phyloP scores from a whole-genome alignment of 805 yeast species.

The Kluyveromyces wickerhamii region DNA sequence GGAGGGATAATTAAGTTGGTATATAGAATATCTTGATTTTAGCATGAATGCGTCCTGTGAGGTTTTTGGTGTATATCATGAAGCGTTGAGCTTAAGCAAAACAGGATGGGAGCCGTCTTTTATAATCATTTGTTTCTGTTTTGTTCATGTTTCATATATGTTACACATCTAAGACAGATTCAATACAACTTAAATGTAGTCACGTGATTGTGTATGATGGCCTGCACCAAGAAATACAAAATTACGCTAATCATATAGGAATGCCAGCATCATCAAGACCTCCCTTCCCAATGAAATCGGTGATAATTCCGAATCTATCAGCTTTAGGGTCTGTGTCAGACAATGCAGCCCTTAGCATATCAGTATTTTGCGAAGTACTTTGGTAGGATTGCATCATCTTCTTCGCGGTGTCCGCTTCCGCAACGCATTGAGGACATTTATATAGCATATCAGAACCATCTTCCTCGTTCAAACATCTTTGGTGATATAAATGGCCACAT shows the following conservation, averaged over 20 bases:
- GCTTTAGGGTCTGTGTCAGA: conserved; percentile 36
- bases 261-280: conserved; percentile 46
- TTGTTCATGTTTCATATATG: conserved; percentile 11
- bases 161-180: conserved; percentile 6
- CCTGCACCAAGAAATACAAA: neutral
- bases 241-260: conserved; percentile 9
- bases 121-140: conserved; percentile 1
- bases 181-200: conserved; percentile 5
- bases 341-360: conserved; percentile 53
- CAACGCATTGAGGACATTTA: conserved; percentile 69
- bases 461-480: conserved; percentile 59
- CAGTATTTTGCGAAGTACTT: conserved; percentile 53
- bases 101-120: neutral
- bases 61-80: no score
- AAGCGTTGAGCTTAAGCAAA: no score
- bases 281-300: conserved; percentile 84
- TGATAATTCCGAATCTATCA: conserved; percentile 65
- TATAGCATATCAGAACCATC: conserved; percentile 20
- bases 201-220: no score
- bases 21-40: conserved; percentile 20
- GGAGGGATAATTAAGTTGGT: conserved; percentile 19
- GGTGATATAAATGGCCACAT: conserved; percentile 83
- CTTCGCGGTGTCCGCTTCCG: conserved; percentile 59
- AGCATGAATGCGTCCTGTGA: no score
- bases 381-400: conserved; percentile 53